Percentiles rank a stretch among this genome's conserved stretches.
Conservation (phyloP, 148 eudicot genomes). For the Nepenthes gracilis region DNA sequence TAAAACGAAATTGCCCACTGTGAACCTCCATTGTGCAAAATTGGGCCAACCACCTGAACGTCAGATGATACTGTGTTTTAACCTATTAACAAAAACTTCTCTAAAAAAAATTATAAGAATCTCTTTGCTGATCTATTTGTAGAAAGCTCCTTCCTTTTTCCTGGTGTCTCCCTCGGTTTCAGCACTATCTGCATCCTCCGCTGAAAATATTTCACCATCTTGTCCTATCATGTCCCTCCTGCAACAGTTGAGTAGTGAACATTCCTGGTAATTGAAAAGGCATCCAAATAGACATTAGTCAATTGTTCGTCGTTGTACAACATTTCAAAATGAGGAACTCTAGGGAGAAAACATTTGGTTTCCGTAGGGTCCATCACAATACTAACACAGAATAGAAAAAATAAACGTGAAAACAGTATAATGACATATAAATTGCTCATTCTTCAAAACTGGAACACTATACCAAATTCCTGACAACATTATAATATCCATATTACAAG, state of each 20-base stretch:
- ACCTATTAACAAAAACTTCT: no score
- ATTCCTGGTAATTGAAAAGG: slow-evolving; percentile 66
- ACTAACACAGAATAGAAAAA: not conserved
- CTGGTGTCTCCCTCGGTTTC: slow-evolving; percentile 46
- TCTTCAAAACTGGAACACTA: no score
- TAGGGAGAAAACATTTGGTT: slow-evolving; percentile 5
- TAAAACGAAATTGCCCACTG: no score
- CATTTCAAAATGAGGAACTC: slow-evolving; percentile 99
- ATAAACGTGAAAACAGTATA: not conserved
- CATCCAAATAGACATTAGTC: slow-evolving; percentile 69
- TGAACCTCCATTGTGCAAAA: no score
- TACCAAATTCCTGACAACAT: no score
- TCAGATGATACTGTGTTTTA: no score
- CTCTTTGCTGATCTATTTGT: slow-evolving; percentile 73
- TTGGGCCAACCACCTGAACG: no score
- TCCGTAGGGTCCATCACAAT: no score
- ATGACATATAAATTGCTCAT: no score
- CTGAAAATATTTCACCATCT: slow-evolving; percentile 81
- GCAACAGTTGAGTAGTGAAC: slow-evolving; percentile 40
- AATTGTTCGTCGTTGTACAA: slow-evolving; percentile 91
- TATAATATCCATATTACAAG: no score
- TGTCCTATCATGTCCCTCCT: slow-evolving; percentile 90
- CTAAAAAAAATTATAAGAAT: slow-evolving; percentile 11
- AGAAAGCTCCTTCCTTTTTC: slow-evolving; percentile 92
- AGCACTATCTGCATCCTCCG: slow-evolving; percentile 98